Evolutionary conservation across 176 grass and related monocot species (phyloP), one percentile per base, ranked within the genome.

Genomic region (Paspalum notatum): DNA sequence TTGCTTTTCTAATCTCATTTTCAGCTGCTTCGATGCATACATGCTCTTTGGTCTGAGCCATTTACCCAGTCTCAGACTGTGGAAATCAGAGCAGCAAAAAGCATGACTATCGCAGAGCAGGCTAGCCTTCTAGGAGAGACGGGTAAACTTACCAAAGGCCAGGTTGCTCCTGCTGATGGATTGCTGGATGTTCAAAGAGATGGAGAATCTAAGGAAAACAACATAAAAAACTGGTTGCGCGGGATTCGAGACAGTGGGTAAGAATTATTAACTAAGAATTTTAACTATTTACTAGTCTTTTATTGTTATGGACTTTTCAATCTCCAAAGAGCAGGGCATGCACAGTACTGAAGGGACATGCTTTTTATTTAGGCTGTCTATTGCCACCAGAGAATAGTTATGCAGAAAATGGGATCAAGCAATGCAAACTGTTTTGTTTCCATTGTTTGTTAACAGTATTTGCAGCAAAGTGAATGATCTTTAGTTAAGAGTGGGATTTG

Each of bases 201-300:
- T 66, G 90, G 83, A 59, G 95, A 91, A 42, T 93, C 90, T 13
- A 98, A 91, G 83, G 95, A 98, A 83, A 95, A 93, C 78, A 81
- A 84, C 71, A 85, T 98, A 81, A 91, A 90, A 81, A 98, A 98
- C 51, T 98, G 95, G 95, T 84, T 98, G 80, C 93, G 93, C 12
- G 95, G 95, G 49, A 93, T 92, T 26, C 90, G 95, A 48, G 95
- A 98, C 82, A 98, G 95, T 72, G 95, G 92, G 95, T 95, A 93
- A 93, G 87, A 4, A 66, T 80, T 68, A 24, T 75, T 14, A 53
- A 56, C 72, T 43, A 27, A 71, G 9, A 51, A 48, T 43, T 21
- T 41, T 46, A 47, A 20, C 66, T 5, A 68, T 62, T 66, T 68
- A 48, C 1, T 42, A 59, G 18, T 12, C 6, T 59, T 72, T 32